Base-by-base conservation (phyloP, 768 basidiomycete genomes). In the Russula sp. region DNA sequence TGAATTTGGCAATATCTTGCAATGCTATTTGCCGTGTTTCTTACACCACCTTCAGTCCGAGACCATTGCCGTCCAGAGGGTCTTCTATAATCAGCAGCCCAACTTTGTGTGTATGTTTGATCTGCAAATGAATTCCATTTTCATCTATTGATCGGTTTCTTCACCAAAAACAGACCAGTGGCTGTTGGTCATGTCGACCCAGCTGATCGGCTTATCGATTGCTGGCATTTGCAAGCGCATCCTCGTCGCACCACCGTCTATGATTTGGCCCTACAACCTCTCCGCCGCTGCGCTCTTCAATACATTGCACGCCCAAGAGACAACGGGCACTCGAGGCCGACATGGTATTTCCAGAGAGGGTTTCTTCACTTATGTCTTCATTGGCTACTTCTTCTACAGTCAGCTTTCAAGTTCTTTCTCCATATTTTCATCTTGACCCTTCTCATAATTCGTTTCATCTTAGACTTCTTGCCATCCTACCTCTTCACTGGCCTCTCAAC, bases 351-450 rank as follows among this genome's bases (percentile, higher is more conserved):
- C 79, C 2, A 79, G 84, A 40, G 80, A 78, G 63, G 74, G 77
- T 14, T 84, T 83, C 74, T 85, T 84, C 75, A 1, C 71, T n/a
- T 78, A 74, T 50, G 77, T 69, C 1, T 81, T 78, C 69, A 0
- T 70, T 2, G 78, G 70, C 34, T 76, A 70, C 34, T 68, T 72
- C 66, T 58, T 45, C 65, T 79, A 77, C 27, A 66, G 76, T 87
- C 87, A 68, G 78, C 87, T 27, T 71, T 89, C 14, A 1, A 3
- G 11, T 57, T 69, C 88, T 89, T 0, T 88, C 88, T 27, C 22
- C 22, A 2, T 27, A 27, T 27, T 27, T 27, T 5, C 92, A 88
- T 71, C 53, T 84, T 80, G 6, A 4, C 18, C 18, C 37, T 39
- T 57, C 3, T 10, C 1, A 35, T 60, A 1, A 66, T 20, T 16